Evolutionary conservation across 208 protist species (phyloP), one percentile per base, ranked within the genome.

Genomic region (Strigomonas oncopelti): DNA sequence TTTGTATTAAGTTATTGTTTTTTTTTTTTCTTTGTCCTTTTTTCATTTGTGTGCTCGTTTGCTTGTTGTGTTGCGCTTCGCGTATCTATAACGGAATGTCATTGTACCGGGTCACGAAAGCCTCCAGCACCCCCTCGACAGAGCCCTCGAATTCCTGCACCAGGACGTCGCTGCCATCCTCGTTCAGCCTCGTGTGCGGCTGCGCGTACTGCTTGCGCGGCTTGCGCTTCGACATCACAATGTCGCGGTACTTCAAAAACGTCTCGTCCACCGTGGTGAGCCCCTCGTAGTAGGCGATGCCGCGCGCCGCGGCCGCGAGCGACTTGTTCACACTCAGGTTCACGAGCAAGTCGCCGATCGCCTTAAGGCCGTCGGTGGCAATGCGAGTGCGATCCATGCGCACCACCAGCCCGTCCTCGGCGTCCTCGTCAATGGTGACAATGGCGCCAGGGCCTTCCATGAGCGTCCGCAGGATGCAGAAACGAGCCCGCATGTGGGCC

Each of bases 401-500:
- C 38, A 97, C 79, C 65, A 75, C 32, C 25, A 96, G 53, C 32
- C 91, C 80, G 5, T 93, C 79, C 61, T 70, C 60, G 24, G 63
- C 65, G 51, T 90, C 80, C 45, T 75, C 61, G 18, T 63, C 54
- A 54, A 96, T 81, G 62, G 65, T 72, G 7, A 97, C 72, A 24
- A 93, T 67, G 13, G 82, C 72, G 29, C 85, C 61, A 34, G 73
- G 77, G 8, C 75, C 83, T 32, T 77, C 69, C 20, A 93, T 64
- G 27, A 98, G 73, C 16, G 84, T 74, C 51, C 83, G 72, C 27
- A 98, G 78, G 34, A 98, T 96, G 42, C 77, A 88, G 77, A 91
- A 97, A 38, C 95, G 83, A 18, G 86, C 95, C 24, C 83, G 86
- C 90, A 96, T 97, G 79, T 98, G 94, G 8, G 95, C 93, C 79